A percentile compares a stretch with the other conserved stretches of the same genome.
Evolutionary conservation across 2,329 filamentous ascomycete species (phyloP).

Genomic region (Ophiostoma ulmi): DNA sequence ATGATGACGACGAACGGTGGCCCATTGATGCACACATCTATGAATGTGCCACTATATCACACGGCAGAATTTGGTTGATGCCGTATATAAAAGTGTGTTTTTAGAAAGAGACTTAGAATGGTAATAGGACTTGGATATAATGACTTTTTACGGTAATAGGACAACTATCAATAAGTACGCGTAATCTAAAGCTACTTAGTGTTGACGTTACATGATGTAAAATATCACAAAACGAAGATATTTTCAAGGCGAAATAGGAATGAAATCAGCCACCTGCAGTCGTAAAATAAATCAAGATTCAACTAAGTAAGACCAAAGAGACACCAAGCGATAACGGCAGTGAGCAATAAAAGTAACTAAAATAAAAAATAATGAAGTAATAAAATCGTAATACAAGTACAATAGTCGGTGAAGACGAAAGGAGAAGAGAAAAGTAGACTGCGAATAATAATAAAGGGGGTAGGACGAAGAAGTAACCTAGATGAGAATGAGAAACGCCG

Average conservation of each 20-base stretch:
- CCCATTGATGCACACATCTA: neutral
- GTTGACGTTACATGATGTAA: neutral
- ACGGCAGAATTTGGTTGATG: conserved; percentile 17
- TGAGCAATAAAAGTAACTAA: neutral
- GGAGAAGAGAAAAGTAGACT: neutral
- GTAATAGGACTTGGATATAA: neutral
- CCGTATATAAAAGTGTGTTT: neutral
- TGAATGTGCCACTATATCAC: conserved; percentile 18
- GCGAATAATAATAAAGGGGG: neutral
- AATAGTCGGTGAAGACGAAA: conserved; percentile 15
- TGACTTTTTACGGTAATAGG: neutral
- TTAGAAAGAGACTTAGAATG: neutral
- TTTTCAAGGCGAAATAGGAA: neutral
- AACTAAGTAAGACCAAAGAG: neutral
- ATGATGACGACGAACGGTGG: neutral
- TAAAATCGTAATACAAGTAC: conserved; percentile 24
- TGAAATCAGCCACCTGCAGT: neutral
- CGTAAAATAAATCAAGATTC: neutral
- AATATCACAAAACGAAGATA: neutral
- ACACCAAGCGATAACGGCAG: neutral
- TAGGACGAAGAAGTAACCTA: neutral
- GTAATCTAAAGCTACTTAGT: neutral
- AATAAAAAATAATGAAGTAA: neutral
- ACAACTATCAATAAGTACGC: neutral
- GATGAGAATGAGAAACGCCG: conserved; percentile 14